A percentile compares a stretch with the other conserved stretches of the same genome.
phyloP scores from a whole-genome alignment of 2,329 filamentous ascomycete genomes.

The Hymenoscyphus fraxineus region DNA sequence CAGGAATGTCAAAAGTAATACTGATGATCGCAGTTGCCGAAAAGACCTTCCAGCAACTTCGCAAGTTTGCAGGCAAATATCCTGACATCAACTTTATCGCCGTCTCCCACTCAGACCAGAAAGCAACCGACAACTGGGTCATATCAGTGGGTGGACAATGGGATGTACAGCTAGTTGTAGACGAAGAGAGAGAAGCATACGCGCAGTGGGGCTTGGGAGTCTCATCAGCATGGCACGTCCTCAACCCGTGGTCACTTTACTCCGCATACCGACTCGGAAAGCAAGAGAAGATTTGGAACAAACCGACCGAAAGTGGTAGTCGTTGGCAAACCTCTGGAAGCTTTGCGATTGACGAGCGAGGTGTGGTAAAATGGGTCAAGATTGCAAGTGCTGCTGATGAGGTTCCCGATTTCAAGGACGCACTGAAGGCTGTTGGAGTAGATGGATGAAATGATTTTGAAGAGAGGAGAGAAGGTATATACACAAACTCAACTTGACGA shows the following conservation, averaged over 20 bases:
- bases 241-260: constrained; percentile 55
- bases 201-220: constrained; percentile 62
- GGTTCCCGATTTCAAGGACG: constrained; percentile 50
- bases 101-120: constrained; percentile 57
- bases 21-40: constrained; percentile 45
- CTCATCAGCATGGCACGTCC: constrained; percentile 58
- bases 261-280: constrained; percentile 55
- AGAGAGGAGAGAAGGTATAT: background rate
- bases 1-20: background rate
- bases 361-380: constrained; percentile 50
- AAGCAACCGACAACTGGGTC: constrained; percentile 46
- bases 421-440: constrained; percentile 34
- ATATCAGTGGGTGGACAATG: constrained; percentile 25
- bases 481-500: background rate
- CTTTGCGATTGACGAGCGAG: constrained; percentile 55
- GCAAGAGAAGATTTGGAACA: constrained; percentile 63
- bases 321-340: constrained; percentile 66
- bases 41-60: constrained; percentile 57
- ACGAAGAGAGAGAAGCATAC: constrained; percentile 57
- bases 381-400: constrained; percentile 49
- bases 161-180: constrained; percentile 56
- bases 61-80: constrained; percentile 48
- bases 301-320: constrained; percentile 60
- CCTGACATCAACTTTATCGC: constrained; percentile 54
- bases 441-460: background rate